These are phyloP conservation scores for Colletotrichum brevisporum DNA, from an alignment of 2,329 filamentous ascomycete genomes.

Conservation along the genomic window DNA sequence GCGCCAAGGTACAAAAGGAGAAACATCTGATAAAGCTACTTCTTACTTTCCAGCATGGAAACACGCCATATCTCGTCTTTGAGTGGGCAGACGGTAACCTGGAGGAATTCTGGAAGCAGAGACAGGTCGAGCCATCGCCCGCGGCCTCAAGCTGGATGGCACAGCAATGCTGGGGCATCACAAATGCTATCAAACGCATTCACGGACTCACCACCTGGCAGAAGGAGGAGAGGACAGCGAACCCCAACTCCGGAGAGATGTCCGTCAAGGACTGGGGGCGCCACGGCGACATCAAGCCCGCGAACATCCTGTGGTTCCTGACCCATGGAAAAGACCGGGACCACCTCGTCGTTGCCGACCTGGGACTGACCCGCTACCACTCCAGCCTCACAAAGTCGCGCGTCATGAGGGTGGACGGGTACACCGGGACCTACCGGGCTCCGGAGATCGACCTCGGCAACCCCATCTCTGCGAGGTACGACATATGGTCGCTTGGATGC, in stretches of 20 bases:
- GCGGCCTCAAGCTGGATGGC: constrained; percentile 9
- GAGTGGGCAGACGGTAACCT: constrained; percentile 42
- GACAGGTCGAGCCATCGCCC: neutral
- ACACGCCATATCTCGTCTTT: constrained; percentile 36
- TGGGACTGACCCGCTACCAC: constrained; percentile 28
- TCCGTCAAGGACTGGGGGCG: constrained; percentile 20
- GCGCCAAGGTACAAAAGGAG: constrained; percentile 14
- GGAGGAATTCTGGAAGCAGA: constrained; percentile 24
- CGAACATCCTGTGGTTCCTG: constrained; percentile 29
- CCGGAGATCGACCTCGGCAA: constrained; percentile 20
- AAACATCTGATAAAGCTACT: constrained; percentile 38
- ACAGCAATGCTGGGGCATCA: constrained; percentile 27
- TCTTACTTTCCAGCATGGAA: constrained; percentile 32
- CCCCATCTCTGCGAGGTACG: constrained; percentile 43
- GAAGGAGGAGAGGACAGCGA: neutral
- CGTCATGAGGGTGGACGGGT: constrained; percentile 21
- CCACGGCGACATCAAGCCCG: constrained; percentile 35
- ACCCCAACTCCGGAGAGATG: neutral
- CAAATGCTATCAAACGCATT: constrained; percentile 22
- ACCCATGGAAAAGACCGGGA: constrained; percentile 10
- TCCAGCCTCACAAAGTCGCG: constrained; percentile 19
- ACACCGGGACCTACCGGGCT: constrained; percentile 22
- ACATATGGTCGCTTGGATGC: constrained; percentile 48
- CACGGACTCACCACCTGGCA: constrained; percentile 24
- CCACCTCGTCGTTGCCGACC: constrained; percentile 22